Evolutionary conservation across 306 rosid genomes (phyloP).

Genomic region (Prunus mongolica): DNA sequence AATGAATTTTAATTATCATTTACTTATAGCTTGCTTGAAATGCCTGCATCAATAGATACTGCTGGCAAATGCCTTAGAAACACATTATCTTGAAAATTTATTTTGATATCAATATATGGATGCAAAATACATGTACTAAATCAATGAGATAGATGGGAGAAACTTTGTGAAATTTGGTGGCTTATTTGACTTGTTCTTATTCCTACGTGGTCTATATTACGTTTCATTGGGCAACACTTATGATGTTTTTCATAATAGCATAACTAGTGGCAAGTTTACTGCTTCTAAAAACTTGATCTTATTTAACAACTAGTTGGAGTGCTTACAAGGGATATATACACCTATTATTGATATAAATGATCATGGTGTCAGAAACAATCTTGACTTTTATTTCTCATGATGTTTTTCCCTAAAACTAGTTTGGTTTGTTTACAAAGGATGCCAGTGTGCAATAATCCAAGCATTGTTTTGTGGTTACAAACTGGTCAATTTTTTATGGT

Average conservation of each 20-base stretch:
- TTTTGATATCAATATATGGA: neutral
- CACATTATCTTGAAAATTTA: neutral
- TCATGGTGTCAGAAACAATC: neutral
- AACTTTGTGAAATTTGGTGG: neutral
- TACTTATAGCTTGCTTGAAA: neutral
- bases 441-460: neutral
- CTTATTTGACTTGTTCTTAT: neutral
- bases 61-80: neutral
- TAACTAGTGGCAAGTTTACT: neutral
- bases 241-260: neutral
- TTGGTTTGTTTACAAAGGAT: neutral
- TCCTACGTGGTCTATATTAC: neutral
- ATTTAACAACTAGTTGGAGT: neutral
- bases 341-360: neutral
- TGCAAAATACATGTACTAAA: neutral
- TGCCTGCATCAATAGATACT: neutral
- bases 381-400: neutral
- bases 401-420: neutral
- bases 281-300: neutral
- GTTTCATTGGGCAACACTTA: neutral
- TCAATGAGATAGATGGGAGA: neutral
- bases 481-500: neutral
- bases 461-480: neutral
- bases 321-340: neutral
- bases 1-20: constrained; percentile 5